phyloP scores from a whole-genome alignment of 1,284 basidiomycete genomes.

The Gomphus bonarii region DNA sequence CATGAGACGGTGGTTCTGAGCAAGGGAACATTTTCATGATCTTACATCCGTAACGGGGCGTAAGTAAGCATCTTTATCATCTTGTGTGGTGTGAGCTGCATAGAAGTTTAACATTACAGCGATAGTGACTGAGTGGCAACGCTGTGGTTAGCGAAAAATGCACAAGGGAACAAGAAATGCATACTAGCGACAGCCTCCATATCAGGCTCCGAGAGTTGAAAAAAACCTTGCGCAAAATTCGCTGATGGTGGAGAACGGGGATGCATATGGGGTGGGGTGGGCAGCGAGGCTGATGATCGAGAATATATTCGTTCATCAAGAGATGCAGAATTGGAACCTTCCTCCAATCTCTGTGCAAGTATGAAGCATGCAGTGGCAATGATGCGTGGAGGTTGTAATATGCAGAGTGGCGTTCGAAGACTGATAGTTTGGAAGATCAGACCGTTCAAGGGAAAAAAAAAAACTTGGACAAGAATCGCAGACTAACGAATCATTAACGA shows the following conservation, averaged over 20 bases:
- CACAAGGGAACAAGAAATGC: conserved; percentile 13
- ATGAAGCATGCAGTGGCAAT: conserved; percentile 67
- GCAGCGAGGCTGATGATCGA: conserved; percentile 52
- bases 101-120: conserved; percentile 6
- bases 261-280: conserved; percentile 66
- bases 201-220: conserved; percentile 49
- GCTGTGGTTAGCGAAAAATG: conserved; percentile 7
- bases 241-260: conserved; percentile 58
- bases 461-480: background rate
- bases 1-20: background rate
- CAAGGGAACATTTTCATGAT: background rate
- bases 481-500: conserved; percentile 76
- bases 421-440: conserved; percentile 25
- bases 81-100: background rate
- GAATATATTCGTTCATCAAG: conserved; percentile 61
- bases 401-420: conserved; percentile 65
- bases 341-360: conserved; percentile 56
- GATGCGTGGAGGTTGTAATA: conserved; percentile 54
- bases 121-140: conserved; percentile 1
- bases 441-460: conserved; percentile 3
- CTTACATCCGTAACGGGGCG: conserved; percentile 2
- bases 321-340: conserved; percentile 61
- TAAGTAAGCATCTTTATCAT: conserved; percentile 3
- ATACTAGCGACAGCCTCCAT: conserved; percentile 48
- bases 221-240: conserved; percentile 55